phyloP scores from a whole-genome alignment of 305 asterid genomes.

The Fraxinus nigra region DNA sequence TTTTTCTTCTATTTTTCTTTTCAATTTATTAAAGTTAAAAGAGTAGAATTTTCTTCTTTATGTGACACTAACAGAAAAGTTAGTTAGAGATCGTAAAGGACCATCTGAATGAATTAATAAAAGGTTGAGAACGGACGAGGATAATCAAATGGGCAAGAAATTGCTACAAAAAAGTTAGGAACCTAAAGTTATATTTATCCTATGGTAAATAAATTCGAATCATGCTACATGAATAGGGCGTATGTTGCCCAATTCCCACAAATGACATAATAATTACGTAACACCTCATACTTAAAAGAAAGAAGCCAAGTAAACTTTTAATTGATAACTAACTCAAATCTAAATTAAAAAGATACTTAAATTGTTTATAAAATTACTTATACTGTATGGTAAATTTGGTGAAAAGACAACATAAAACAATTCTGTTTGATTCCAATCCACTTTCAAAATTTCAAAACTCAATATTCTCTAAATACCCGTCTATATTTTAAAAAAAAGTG shows the following conservation, averaged over 20 bases:
- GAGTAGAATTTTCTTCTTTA: not conserved
- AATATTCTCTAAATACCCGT: not conserved
- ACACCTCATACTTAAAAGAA: no score
- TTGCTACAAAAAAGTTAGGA: not conserved
- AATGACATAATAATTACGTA: no score
- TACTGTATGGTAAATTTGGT: not conserved
- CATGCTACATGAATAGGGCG: no score
- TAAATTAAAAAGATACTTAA: no score
- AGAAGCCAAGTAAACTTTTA: no score
- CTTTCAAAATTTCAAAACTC: not conserved
- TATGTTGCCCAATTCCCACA: no score
- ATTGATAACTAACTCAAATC: no score
- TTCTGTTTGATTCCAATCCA: not conserved
- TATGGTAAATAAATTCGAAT: not conserved
- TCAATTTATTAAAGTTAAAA: no score
- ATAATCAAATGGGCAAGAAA: not conserved
- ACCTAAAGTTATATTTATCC: not conserved
- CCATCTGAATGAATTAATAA: not conserved
- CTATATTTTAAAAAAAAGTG: not conserved
- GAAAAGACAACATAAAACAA: not conserved
- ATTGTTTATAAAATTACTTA: no score
- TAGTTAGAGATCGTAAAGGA: not conserved
- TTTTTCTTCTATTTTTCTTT: no score
- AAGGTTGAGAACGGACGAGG: not conserved
- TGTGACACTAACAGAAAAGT: not conserved